Evolutionary conservation across 2,329 filamentous ascomycete genomes (phyloP).

Genomic region (Ramularia collo-cygni): DNA sequence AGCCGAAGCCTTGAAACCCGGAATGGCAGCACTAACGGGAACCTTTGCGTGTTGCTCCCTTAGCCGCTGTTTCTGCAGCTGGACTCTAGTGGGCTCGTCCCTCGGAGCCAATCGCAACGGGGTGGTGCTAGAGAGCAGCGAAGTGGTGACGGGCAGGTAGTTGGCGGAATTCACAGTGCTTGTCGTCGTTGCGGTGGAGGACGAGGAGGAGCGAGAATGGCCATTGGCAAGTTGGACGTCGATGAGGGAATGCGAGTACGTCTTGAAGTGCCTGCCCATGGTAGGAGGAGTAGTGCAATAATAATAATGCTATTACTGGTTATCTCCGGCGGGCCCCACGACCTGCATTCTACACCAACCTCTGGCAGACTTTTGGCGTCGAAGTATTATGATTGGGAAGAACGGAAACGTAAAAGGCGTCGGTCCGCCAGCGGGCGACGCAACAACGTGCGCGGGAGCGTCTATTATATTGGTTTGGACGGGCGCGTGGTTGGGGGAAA

Average conservation of each 20-base stretch:
- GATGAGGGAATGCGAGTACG: conserved; percentile 9
- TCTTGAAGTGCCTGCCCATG: too few species aligned
- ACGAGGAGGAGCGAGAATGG: conserved; percentile 4
- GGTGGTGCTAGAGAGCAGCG: conserved; percentile 8
- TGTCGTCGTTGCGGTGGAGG: conserved; percentile 9
- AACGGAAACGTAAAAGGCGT: background rate
- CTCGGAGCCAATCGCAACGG: conserved; percentile 16
- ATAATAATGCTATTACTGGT: too few species aligned
- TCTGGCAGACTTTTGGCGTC: too few species aligned
- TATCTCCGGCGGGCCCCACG: too few species aligned
- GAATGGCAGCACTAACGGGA: conserved; percentile 24
- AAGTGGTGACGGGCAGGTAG: conserved; percentile 7
- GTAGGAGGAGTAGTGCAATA: too few species aligned
- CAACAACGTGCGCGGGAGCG: too few species aligned
- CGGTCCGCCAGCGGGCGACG: too few species aligned
- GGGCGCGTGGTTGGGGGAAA: too few species aligned
- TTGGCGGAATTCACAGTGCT: conserved; percentile 8
- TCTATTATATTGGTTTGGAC: too few species aligned
- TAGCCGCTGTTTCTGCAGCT: conserved; percentile 26
- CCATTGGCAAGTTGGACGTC: conserved; percentile 20
- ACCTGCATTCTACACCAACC: too few species aligned
- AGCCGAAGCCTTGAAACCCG: conserved; percentile 31
- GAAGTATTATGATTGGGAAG: conserved; percentile 1
- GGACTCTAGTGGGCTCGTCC: conserved; percentile 25
- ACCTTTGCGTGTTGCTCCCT: conserved; percentile 20